Base-by-base conservation (phyloP, 305 asterid species). In the Fraxinus sp. region DNA sequence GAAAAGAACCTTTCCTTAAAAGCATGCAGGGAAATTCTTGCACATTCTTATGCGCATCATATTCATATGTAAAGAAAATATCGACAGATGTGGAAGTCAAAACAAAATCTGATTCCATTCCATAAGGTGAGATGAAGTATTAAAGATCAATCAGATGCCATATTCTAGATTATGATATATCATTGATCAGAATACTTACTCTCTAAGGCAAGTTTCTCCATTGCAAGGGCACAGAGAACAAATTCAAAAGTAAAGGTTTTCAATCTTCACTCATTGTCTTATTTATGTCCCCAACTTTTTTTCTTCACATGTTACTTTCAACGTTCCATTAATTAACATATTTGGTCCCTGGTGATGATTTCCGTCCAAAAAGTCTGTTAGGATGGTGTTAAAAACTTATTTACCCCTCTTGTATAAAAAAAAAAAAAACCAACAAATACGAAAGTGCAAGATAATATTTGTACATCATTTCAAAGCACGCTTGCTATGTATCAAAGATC, bases 81-180 rank as follows among this genome's bases (percentile, higher is more conserved):
- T n/a, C 39, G 18, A 62, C 8, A 1, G 14, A 30, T 26, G n/a
- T 4, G 28, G 32, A 57, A 55, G 7, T 14, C 14, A 1, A 32
- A 18, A 55, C 1, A 5, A 62, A 24, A 22, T 74, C 78, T 49
- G 57, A 71, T 80, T 32, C 41, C 3, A n/a, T 79, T 35, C 62
- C 28, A 4, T 28, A 74, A 78, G 81, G 8, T 68, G 52, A 71
- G 77, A 75, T 82, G 86, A 85, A 81, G 87, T 81, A 81, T 76
- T 30, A 64, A 85, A 81, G 86, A 85, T 87, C 39, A 13, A 28
- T 75, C 85, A 16, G 85, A 84, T 87, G 78, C 88, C 71, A 71
- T 76, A 85, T 87, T 81, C 90, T 68, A 26, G 74, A 9, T 57
- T 52, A 36, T 41, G 79, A 71, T 83, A 83, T 62, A 75, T 76